Conservation (phyloP, 2,329 filamentous ascomycete species). For the Metarhizium guizhouense region DNA sequence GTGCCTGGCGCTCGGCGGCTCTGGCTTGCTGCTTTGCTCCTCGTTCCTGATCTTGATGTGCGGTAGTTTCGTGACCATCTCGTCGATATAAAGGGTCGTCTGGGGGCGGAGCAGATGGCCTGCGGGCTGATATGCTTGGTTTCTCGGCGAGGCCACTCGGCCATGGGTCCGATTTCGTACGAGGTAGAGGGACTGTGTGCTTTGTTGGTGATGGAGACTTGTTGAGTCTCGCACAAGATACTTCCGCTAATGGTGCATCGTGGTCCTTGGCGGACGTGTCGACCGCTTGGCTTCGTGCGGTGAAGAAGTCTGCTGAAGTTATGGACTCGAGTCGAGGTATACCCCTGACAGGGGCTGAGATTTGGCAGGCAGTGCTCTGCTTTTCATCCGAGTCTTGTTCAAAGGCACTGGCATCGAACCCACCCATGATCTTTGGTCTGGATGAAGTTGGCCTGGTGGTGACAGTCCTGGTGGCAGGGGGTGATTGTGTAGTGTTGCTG, state of each 20-base stretch:
- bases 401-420: slow-evolving; percentile 33
- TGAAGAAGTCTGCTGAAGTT: slow-evolving; percentile 30
- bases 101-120: slow-evolving; percentile 8
- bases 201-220: slow-evolving; percentile 28
- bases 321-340: slow-evolving; percentile 13
- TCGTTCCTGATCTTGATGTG: slow-evolving; percentile 5
- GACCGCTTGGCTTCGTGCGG: slow-evolving; percentile 29
- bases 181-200: slow-evolving; percentile 8
- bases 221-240: slow-evolving; percentile 32
- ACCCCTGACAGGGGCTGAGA: background rate
- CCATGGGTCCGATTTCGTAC: slow-evolving; percentile 31
- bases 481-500: slow-evolving; percentile 6
- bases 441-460: background rate
- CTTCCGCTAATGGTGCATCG: slow-evolving; percentile 30
- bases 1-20: slow-evolving; percentile 29
- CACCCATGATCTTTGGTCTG: slow-evolving; percentile 13
- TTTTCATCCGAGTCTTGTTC: slow-evolving; percentile 20
- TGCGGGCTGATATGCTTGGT: background rate
- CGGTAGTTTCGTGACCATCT: too few relatives aligned
- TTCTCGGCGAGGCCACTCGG: slow-evolving; percentile 8
- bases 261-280: slow-evolving; percentile 18
- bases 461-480: background rate
- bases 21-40: slow-evolving; percentile 18
- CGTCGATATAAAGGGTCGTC: background rate
- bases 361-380: background rate